Conservation (phyloP, 331 rosid genomes). For the Phaseolus coccineus region DNA sequence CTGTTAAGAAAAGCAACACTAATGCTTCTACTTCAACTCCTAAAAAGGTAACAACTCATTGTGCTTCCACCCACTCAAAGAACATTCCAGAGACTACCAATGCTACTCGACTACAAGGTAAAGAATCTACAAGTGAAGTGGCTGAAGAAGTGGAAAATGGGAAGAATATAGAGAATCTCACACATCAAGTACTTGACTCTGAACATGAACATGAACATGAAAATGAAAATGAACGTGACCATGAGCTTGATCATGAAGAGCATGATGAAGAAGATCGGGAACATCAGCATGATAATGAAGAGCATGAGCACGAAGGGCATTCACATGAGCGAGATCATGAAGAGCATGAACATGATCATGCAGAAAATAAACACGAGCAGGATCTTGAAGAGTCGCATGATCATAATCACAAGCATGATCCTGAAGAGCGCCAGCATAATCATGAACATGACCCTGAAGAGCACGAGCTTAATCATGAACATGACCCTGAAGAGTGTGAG, state of each 20-base stretch:
- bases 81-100: slow-evolving; percentile 20
- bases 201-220: slow-evolving; percentile 24
- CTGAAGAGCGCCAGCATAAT: not conserved
- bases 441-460: not conserved
- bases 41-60: slow-evolving; percentile 48
- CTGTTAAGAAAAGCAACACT: slow-evolving; percentile 35
- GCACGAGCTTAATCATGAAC: not conserved
- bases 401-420: not conserved
- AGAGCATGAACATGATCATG: slow-evolving; percentile 1
- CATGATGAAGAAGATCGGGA: not conserved
- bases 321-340: no score
- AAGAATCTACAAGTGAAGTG: slow-evolving; percentile 38
- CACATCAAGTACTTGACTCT: slow-evolving; percentile 29
- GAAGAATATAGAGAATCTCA: slow-evolving; percentile 38
- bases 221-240: not conserved
- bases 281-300: not conserved
- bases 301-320: no score
- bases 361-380: no score
- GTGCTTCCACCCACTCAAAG: slow-evolving; percentile 25
- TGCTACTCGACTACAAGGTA: slow-evolving; percentile 28
- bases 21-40: slow-evolving; percentile 11
- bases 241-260: not conserved
- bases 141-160: slow-evolving; percentile 41
- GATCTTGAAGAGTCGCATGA: not conserved
- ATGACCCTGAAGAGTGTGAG: not conserved